Base-by-base conservation (phyloP, 768 basidiomycete species). In the Naganishia randhawae region DNA sequence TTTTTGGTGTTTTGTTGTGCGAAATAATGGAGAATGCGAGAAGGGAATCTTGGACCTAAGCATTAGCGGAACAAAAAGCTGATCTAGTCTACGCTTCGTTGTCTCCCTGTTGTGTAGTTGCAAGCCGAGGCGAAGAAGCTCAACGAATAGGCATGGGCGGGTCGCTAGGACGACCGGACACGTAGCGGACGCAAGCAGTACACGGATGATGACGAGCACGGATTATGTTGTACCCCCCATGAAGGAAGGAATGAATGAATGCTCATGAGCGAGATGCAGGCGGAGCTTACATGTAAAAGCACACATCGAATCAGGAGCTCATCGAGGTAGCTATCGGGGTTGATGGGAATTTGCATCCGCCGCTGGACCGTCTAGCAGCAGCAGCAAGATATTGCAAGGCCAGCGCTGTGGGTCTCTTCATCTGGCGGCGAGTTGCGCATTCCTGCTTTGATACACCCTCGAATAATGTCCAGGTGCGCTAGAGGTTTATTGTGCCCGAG, bases 111-210 rank as follows among this genome's bases (percentile, higher is more conserved):
- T 13, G 7, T 22, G 19, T 48, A 48, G 45, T 22, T 48, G 19
- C 45, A 48, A 48, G 45, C 45, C 45, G 45, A 48, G 25, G 45
- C 45, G 4, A 48, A 48, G 45, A 48, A 48, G 45, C 45, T 48
- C 19, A 48, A 48, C 19, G 45, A 48, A 11, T 48, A 48, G 45
- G 45, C 3, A 4, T 3, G 45, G 25, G 45, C 4, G 19, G 45
- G 25, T 4, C 45, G 45, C 25, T n/a, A 22, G n/a, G n/a, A n/a
- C n/a, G n/a, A n/a, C n/a, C 37, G 37, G 8, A 39, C 37, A 7
- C 7, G 37, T 14, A 39, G 37, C 4, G 6, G 45, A 22, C 19
- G 45, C 7, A n/a, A 2, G 19, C 45, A 48, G 45, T 3, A 3
- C 19, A 7, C 11, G n/a, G 11, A 48, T 22, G n/a, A 48, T 17